Evolutionary conservation across 345 rosid species (phyloP), one percentile per base, ranked within the genome.

Genomic region (Murraya paniculata): DNA sequence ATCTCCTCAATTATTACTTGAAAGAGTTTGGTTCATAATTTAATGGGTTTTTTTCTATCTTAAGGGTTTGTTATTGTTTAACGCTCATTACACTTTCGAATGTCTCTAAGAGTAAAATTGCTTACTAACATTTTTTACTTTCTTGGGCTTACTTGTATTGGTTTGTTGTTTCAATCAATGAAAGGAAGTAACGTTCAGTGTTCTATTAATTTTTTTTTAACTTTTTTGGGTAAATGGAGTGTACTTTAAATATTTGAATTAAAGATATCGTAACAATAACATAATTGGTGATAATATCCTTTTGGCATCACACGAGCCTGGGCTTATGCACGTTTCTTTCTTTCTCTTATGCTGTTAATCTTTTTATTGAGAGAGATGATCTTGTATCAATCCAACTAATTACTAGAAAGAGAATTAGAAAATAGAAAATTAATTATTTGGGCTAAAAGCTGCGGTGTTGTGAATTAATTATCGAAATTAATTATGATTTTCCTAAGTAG

Each of bases 301-400:
- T 9, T 68, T 50, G 9, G 6, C 10, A 55, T 10, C 35, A 55
- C 39, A 48, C 33, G 19, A 56, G 31, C 56, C 59, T 16, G 50
- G 24, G 24, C 24, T 25, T n/a, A 57, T 57, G 13, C 53, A 57
- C 33, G 33, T 31, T 57, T n/a, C 22, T 33, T 72, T 57, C 39
- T 6, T 27, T 25, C 45, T 25, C 30, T 39, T 39, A 1, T n/a
- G 9, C 39, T 67, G 28, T 66, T 4, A 31, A 31, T n/a, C 9
- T n/a, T n/a, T 38, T 55, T 35, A 67, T 67, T 71, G 10, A 31
- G 75, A 57, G 64, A 57, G 65, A 72, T 59, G 35, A 27, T 57
- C 25, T 24, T 38, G 55, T 60, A 25, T 3, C 25, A 25, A 60
- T 38, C 55, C 64, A 31, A 71, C 48, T 6, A 74, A 60, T 58